phyloP scores from a whole-genome alignment of 164 flowering plant species.

The Magnolia officinalis region DNA sequence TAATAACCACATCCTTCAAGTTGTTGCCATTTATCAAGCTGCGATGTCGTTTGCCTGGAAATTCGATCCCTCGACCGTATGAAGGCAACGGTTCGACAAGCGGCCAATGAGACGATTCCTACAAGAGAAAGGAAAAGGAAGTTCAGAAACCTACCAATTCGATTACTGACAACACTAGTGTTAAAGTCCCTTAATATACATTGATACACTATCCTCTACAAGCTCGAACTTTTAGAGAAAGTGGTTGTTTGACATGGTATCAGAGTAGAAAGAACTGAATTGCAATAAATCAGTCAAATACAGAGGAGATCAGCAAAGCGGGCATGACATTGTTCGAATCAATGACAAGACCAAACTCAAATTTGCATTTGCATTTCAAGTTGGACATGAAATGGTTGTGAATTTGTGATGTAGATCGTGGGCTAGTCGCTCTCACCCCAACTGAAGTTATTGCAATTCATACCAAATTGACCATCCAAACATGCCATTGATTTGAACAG shows the following conservation, averaged over 20 bases:
- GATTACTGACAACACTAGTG: too few relatives aligned
- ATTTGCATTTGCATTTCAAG: background rate
- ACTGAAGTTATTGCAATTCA: too few relatives aligned
- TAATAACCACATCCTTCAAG: slow-evolving; percentile 70
- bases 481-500: too few relatives aligned
- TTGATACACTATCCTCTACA: too few relatives aligned
- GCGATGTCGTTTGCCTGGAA: slow-evolving; percentile 62
- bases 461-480: too few relatives aligned
- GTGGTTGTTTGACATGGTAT: too few relatives aligned
- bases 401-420: background rate
- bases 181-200: too few relatives aligned
- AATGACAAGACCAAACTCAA: background rate
- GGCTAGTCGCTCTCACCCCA: background rate
- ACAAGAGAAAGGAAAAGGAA: slow-evolving; percentile 2
- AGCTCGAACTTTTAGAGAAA: too few relatives aligned
- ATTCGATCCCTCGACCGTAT: slow-evolving; percentile 80
- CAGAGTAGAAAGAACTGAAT: background rate
- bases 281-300: background rate
- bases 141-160: background rate
- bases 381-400: background rate
- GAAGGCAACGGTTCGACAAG: slow-evolving; percentile 70
- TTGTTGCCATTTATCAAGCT: slow-evolving; percentile 68
- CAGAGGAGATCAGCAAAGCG: background rate
- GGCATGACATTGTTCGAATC: background rate
- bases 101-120: slow-evolving; percentile 70